Evolutionary conservation across 495 filamentous ascomycete species (phyloP).

Genomic region (Cryomyces antarcticus): DNA sequence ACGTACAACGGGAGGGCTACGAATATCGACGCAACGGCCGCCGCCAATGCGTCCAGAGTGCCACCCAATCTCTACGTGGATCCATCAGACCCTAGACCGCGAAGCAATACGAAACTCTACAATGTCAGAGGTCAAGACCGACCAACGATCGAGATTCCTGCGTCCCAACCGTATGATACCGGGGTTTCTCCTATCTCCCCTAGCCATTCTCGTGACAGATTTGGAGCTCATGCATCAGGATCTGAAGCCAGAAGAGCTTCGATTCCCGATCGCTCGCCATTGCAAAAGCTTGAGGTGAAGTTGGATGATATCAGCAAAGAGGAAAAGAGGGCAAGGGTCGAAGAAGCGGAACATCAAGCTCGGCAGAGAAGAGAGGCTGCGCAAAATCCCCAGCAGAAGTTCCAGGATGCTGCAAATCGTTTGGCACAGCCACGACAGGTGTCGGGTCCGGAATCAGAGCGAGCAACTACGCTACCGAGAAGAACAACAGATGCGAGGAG

Average conservation of each 20-base stretch:
- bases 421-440: slow-evolving; percentile 7
- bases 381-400: slow-evolving; percentile 4
- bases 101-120: too few species aligned
- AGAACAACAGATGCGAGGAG: slow-evolving; percentile 4
- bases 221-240: background rate
- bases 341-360: slow-evolving; percentile 50
- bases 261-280: slow-evolving; percentile 63
- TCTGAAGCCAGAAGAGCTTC: slow-evolving; percentile 20
- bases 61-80: too few species aligned
- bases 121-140: too few species aligned
- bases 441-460: slow-evolving; percentile 5
- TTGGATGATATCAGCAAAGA: slow-evolving; percentile 80
- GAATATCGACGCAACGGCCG: too few species aligned
- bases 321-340: slow-evolving; percentile 63
- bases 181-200: too few species aligned
- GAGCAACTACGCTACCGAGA: background rate
- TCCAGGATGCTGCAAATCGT: background rate
- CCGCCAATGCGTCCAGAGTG: too few species aligned
- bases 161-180: too few species aligned
- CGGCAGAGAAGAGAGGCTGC: slow-evolving; percentile 27
- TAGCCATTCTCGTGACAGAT: too few species aligned
- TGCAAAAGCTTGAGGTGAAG: slow-evolving; percentile 79
- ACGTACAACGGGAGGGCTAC: too few species aligned
- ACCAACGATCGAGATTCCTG: too few species aligned
- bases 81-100: too few species aligned